Evolutionary conservation across 129 eudicot species (phyloP).

Genomic region (Saposhnikovia divaricata): DNA sequence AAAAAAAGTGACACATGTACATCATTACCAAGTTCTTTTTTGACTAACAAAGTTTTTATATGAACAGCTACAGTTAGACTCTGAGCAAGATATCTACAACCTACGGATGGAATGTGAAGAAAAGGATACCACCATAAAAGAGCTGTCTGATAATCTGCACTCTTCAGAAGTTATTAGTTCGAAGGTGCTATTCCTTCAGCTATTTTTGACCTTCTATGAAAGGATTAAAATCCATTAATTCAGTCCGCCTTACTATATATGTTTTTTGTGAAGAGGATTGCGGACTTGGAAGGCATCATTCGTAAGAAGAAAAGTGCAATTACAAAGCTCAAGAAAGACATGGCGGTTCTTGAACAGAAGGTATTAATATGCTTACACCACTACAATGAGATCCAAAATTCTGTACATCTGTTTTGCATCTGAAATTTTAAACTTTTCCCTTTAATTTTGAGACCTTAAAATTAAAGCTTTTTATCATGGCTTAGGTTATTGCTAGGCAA

Average conservation of each 20-base stretch:
- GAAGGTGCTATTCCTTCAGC: constrained; percentile 35
- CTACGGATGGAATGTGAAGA: constrained; percentile 65
- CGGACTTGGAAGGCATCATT: constrained; percentile 72
- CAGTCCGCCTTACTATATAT: background rate
- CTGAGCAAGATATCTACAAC: constrained; percentile 53
- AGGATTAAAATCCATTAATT: background rate
- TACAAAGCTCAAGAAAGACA: constrained; percentile 66
- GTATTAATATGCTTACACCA: constrained; percentile 17
- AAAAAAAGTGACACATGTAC: background rate
- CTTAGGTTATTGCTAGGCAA: background rate
- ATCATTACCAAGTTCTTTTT: background rate
- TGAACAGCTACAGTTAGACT: constrained; percentile 41
- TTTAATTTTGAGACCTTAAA: background rate
- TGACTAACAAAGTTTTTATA: background rate
- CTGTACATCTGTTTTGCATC: background rate
- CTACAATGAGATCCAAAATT: background rate
- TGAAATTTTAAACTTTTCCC: background rate
- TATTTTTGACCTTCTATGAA: background rate
- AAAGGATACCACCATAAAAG: constrained; percentile 63
- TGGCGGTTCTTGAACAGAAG: constrained; percentile 79
- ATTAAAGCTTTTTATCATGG: background rate
- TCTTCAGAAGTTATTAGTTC: constrained; percentile 52
- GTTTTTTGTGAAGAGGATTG: constrained; percentile 43
- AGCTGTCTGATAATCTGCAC: constrained; percentile 45
- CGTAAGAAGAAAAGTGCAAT: constrained; percentile 70